Conservation (phyloP, 495 filamentous ascomycete genomes). For the Aspergillus wentii region DNA sequence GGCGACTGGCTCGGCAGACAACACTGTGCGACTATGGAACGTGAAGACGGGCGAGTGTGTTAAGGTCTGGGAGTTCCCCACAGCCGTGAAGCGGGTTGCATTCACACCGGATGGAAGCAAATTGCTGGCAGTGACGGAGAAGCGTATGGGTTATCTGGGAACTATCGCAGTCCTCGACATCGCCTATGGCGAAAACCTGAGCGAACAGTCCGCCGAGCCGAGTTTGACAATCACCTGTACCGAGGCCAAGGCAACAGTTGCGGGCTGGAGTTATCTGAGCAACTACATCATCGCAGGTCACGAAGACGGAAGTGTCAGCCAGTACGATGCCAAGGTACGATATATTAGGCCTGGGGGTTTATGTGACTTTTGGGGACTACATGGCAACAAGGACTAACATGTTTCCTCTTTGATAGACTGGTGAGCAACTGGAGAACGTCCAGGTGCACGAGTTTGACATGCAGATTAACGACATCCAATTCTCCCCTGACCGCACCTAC, state of each 20-base stretch:
- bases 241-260: slow-evolving; percentile 94
- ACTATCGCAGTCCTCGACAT: slow-evolving; percentile 91
- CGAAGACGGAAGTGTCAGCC: slow-evolving; percentile 89
- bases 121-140: slow-evolving; percentile 91
- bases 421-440: slow-evolving; percentile 74
- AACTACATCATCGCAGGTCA: slow-evolving; percentile 97
- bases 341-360: not conserved
- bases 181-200: slow-evolving; percentile 53
- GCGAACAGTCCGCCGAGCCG: slow-evolving; percentile 74
- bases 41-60: slow-evolving; percentile 86
- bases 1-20: slow-evolving; percentile 93
- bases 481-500: slow-evolving; percentile 88
- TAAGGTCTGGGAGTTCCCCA: slow-evolving; percentile 95
- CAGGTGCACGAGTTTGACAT: slow-evolving; percentile 77
- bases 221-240: slow-evolving; percentile 80
- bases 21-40: slow-evolving; percentile 96
- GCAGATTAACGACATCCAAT: slow-evolving; percentile 90
- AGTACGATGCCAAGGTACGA: slow-evolving; percentile 90
- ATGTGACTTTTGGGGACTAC: no score
- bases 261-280: slow-evolving; percentile 86
- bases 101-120: slow-evolving; percentile 88
- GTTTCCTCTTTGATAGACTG: slow-evolving; percentile 48
- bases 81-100: slow-evolving; percentile 92
- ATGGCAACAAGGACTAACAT: no score
- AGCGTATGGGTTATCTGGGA: slow-evolving; percentile 91